A percentile compares a stretch with the other conserved stretches of the same genome.
Conservation (phyloP, 495 filamentous ascomycete species). For the Aspergillus biplanus region DNA sequence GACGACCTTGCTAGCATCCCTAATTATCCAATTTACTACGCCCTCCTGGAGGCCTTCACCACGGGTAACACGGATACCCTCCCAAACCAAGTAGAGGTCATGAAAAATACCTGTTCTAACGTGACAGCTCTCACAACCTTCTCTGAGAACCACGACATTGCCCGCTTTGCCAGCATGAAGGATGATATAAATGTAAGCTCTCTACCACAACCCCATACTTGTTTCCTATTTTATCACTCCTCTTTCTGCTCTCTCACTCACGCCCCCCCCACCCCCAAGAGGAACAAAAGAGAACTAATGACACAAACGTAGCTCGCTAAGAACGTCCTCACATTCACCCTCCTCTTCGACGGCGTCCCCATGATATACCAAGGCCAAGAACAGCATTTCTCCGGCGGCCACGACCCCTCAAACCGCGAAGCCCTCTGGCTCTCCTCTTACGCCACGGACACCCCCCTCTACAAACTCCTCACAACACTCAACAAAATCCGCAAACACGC, state of each 20-base stretch:
- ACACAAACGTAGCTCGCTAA: constrained; percentile 50
- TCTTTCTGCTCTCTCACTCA: not conserved
- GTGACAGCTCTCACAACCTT: constrained; percentile 68
- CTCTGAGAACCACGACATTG: constrained; percentile 77
- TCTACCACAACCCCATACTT: not conserved
- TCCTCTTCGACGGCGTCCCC: constrained; percentile 69
- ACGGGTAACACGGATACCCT: constrained; percentile 56
- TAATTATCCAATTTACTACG: constrained; percentile 73
- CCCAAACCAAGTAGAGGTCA: constrained; percentile 49
- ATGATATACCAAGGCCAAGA: constrained; percentile 74
- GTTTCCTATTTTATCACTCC: not conserved
- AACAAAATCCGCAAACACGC: constrained; percentile 65
- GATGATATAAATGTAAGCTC: constrained; percentile 44
- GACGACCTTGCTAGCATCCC: constrained; percentile 53
- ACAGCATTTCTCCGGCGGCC: constrained; percentile 64
- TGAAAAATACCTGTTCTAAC: constrained; percentile 59
- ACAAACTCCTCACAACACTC: constrained; percentile 58
- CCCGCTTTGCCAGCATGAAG: constrained; percentile 58
- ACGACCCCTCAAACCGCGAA: constrained; percentile 69
- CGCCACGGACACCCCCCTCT: constrained; percentile 60
- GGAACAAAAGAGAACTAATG: not conserved
- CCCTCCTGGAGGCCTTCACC: constrained; percentile 63
- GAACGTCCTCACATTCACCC: constrained; percentile 71
- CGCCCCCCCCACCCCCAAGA: no score
- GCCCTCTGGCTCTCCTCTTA: constrained; percentile 74